Percentiles rank a stretch among this genome's conserved stretches.
Evolutionary conservation across 345 rosid genomes (phyloP).

Genomic region (Rubroshorea leprosula): DNA sequence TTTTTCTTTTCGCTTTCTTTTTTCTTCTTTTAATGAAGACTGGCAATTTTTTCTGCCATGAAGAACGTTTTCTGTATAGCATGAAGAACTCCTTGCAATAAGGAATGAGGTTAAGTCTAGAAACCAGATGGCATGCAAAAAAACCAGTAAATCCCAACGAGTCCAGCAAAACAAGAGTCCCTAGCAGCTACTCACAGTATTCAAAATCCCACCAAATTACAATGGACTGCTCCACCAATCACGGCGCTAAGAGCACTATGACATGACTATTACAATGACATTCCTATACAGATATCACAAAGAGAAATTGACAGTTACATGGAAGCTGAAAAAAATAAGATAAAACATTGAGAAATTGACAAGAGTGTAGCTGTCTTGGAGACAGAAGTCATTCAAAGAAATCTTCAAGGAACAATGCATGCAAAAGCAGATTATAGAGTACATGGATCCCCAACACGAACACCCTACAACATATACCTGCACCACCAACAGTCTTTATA

Average conservation of each 20-base stretch:
- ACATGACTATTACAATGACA: conserved; percentile 1
- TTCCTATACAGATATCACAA: conserved; percentile 20
- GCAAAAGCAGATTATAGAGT: conserved; percentile 14
- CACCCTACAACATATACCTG: neutral
- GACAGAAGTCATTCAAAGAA: conserved; percentile 18
- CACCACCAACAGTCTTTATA: neutral
- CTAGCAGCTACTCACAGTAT: conserved; percentile 3
- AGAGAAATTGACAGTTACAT: conserved; percentile 3
- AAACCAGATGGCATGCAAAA: neutral
- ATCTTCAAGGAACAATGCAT: conserved; percentile 12
- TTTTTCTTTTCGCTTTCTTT: no score
- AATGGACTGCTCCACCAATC: neutral
- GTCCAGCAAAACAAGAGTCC: neutral
- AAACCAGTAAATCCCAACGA: neutral
- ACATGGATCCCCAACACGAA: neutral
- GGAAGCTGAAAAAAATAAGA: neutral
- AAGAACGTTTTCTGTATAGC: no score
- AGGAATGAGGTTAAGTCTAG: no score
- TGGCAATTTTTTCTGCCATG: no score
- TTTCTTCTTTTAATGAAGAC: no score
- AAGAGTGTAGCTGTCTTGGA: conserved; percentile 11
- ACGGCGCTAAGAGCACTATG: neutral
- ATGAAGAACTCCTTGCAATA: no score
- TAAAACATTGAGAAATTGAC: conserved; percentile 1
- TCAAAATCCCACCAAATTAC: conserved; percentile 6